Percentiles rank a stretch among this genome's conserved stretches.
Evolutionary conservation across 2,329 filamentous ascomycete species (phyloP).

Genomic region (Nemania diffusa): DNA sequence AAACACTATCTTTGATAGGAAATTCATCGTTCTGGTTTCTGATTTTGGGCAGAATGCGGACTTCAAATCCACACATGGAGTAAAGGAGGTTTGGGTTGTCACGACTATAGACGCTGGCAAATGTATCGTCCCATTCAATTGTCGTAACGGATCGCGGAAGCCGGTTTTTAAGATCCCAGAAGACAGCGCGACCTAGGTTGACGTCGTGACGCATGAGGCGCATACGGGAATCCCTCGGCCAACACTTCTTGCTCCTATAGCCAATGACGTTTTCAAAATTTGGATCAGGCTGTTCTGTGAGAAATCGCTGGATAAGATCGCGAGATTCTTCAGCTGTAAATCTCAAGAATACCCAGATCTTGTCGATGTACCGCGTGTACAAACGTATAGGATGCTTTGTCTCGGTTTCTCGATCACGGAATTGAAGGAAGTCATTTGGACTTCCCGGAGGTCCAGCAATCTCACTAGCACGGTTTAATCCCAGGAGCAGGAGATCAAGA

Average conservation of each 20-base stretch:
- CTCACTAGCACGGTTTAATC: conserved; percentile 95
- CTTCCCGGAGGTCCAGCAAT: conserved; percentile 93
- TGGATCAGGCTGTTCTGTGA: conserved; percentile 97
- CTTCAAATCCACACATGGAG: conserved; percentile 98
- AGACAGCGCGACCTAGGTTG: conserved; percentile 94
- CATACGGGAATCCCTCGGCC: conserved; percentile 98
- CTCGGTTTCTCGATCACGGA: conserved; percentile 92
- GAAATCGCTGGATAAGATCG: conserved; percentile 95
- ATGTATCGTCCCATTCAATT: conserved; percentile 99
- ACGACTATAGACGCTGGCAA: conserved; percentile 95
- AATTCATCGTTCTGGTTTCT: conserved; percentile 97
- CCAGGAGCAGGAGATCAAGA: conserved; percentile 89
- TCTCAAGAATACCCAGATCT: conserved; percentile 96
- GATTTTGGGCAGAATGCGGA: conserved; percentile 93
- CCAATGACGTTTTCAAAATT: conserved; percentile 99
- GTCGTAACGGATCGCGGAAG: conserved; percentile 94
- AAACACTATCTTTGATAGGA: conserved; percentile 96
- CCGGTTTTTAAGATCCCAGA: conserved; percentile 99
- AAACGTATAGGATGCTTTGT: conserved; percentile 93
- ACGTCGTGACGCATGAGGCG: conserved; percentile 98
- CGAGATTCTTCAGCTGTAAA: conserved; percentile 94
- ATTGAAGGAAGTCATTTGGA: conserved; percentile 98
- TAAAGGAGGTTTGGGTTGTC: conserved; percentile 98
- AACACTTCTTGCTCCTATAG: conserved; percentile 99
- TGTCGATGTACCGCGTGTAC: conserved; percentile 98